These are phyloP conservation scores for Desmodesmus armatus DNA, from an alignment of 139 green algal species.

Conservation along the genomic window DNA sequence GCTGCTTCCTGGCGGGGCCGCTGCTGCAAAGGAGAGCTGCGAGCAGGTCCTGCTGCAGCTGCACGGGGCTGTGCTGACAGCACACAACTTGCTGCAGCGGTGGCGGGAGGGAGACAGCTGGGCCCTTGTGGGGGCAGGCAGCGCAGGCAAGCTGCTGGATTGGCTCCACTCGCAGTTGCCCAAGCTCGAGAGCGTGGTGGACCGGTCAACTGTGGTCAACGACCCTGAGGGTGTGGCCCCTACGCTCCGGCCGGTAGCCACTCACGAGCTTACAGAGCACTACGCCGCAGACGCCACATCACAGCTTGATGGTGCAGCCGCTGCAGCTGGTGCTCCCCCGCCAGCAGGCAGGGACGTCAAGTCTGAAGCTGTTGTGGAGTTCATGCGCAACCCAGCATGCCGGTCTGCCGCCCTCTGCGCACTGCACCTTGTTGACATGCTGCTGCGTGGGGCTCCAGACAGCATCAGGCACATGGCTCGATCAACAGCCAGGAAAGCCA, in stretches of 20 bases:
- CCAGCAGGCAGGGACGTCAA: constrained; percentile 8
- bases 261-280: too few species aligned
- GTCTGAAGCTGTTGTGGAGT: neutral
- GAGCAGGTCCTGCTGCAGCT: constrained; percentile 3
- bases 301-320: neutral
- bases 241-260: too few species aligned
- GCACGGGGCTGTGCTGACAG: neutral
- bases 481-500: constrained; percentile 9
- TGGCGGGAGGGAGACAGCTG: neutral
- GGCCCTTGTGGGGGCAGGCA: too few species aligned
- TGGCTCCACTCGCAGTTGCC: too few species aligned
- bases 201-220: too few species aligned
- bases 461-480: neutral
- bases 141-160: neutral
- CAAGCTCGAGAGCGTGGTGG: too few species aligned
- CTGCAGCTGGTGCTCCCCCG: constrained; percentile 21
- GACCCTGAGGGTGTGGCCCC: too few species aligned
- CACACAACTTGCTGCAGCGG: constrained; percentile 23
- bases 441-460: constrained; percentile 13
- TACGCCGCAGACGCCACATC: neutral
- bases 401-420: neutral
- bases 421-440: constrained; percentile 15
- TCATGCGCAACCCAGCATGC: neutral
- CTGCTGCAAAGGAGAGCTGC: neutral
- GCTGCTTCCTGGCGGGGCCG: neutral